Percentiles rank a stretch among this genome's conserved stretches.
These are phyloP conservation scores for Sphagnum tenellum DNA, from an alignment of 225 moss, liverwort and hornwort species.

Conservation along the genomic window DNA sequence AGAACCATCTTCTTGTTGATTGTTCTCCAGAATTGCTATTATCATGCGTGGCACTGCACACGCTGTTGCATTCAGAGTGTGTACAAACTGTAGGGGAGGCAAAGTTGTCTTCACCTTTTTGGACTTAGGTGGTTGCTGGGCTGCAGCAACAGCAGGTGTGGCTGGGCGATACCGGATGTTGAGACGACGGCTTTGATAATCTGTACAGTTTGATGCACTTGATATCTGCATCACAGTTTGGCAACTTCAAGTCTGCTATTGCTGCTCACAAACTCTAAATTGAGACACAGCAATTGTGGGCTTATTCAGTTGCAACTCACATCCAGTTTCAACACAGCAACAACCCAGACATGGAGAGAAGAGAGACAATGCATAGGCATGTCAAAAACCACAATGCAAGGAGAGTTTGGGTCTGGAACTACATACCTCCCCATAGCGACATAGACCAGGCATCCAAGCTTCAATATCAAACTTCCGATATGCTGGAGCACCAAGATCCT, in stretches of 20 bases:
- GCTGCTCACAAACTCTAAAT: no score
- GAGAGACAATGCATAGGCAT: no score
- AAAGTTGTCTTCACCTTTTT: slow-evolving; percentile 57
- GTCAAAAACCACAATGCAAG: no score
- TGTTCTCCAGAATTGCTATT: slow-evolving; percentile 86
- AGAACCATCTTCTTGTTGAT: slow-evolving; percentile 86
- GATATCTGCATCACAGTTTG: slow-evolving; percentile 51
- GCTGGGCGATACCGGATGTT: slow-evolving; percentile 81
- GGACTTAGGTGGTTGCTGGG: slow-evolving; percentile 22
- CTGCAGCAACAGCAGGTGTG: slow-evolving; percentile 3
- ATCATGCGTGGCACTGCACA: slow-evolving; percentile 97
- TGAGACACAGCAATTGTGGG: no score
- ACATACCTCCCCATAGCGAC: slow-evolving; percentile 90
- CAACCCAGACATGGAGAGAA: no score
- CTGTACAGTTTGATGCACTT: slow-evolving; percentile 95
- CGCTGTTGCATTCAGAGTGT: slow-evolving; percentile 91
- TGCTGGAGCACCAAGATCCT: slow-evolving; percentile 97
- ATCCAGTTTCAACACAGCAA: no score
- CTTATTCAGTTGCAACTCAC: no score
- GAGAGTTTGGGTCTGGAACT: background rate
- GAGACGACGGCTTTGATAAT: slow-evolving; percentile 90
- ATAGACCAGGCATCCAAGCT: slow-evolving; percentile 99
- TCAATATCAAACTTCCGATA: slow-evolving; percentile 94
- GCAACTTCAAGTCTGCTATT: no score
- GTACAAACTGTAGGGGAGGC: slow-evolving; percentile 59